A percentile compares a stretch with the other conserved stretches of the same genome.
phyloP scores from a whole-genome alignment of 176 grass and related monocot genomes.

The Carex littledalei region DNA sequence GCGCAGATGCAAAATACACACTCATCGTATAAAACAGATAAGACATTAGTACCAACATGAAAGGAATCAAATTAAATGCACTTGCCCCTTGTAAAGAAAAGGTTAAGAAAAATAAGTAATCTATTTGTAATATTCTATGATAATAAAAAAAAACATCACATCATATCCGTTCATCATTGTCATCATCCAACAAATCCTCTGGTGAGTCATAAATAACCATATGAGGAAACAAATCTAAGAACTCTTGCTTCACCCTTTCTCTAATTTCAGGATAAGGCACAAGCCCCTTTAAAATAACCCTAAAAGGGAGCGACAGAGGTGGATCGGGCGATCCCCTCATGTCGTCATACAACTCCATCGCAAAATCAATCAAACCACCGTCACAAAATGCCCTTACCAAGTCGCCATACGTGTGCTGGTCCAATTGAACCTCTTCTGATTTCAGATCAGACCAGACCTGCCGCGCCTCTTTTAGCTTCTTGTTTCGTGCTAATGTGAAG shows the following conservation, averaged over 20 bases:
- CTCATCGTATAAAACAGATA: not conserved
- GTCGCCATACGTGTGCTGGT: slow-evolving; percentile 78
- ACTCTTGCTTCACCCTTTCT: slow-evolving; percentile 87
- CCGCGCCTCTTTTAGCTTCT: slow-evolving; percentile 55
- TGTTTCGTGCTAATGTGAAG: slow-evolving; percentile 76
- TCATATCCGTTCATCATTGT: slow-evolving; percentile 16
- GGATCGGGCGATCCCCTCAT: slow-evolving; percentile 78
- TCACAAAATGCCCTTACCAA: slow-evolving; percentile 62
- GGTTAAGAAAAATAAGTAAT: not conserved
- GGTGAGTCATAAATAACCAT: slow-evolving; percentile 91
- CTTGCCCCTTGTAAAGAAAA: not conserved
- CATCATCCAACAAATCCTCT: slow-evolving; percentile 47
- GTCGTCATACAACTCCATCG: slow-evolving; percentile 71
- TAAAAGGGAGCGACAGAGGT: slow-evolving; percentile 68
- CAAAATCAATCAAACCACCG: slow-evolving; percentile 51
- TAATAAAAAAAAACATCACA: not conserved
- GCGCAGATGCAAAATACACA: not conserved
- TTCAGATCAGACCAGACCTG: slow-evolving; percentile 64
- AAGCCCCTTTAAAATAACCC: slow-evolving; percentile 83
- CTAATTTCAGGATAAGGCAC: slow-evolving; percentile 63
- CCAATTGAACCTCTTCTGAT: slow-evolving; percentile 63
- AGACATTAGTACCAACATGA: not conserved
- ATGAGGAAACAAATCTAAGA: slow-evolving; percentile 70
- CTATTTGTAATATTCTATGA: not conserved
- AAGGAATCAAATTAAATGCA: not conserved